A percentile compares a stretch with the other conserved stretches of the same genome.
These are phyloP conservation scores for Cyberlindnera petersonii DNA, from an alignment of 805 yeast species.

Conservation along the genomic window DNA sequence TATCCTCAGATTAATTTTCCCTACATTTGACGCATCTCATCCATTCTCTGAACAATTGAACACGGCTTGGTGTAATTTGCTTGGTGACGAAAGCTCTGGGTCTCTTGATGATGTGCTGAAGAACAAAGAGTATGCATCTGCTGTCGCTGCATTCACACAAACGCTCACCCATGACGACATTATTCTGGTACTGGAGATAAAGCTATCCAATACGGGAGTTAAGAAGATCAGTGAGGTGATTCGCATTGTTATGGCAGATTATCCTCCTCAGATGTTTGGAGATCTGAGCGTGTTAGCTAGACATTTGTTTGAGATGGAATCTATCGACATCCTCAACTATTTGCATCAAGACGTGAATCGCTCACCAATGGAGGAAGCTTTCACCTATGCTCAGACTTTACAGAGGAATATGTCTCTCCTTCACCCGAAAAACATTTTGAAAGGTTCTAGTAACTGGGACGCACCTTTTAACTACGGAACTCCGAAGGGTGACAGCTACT, in stretches of 20 bases:
- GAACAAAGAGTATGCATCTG: conserved; percentile 32
- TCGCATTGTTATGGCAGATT: conserved; percentile 29
- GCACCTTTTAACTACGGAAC: conserved; percentile 24
- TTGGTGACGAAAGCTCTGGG: conserved; percentile 59
- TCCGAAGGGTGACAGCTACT: conserved; percentile 34
- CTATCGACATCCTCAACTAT: conserved; percentile 44
- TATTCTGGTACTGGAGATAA: conserved; percentile 47
- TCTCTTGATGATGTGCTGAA: conserved; percentile 44
- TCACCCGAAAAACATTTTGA: conserved; percentile 39
- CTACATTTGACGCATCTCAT: conserved; percentile 22
- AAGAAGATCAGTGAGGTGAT: conserved; percentile 34
- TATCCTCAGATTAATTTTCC: conserved; percentile 45
- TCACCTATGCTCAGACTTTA: conserved; percentile 37
- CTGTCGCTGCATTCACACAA: conserved; percentile 41
- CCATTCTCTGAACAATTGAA: conserved; percentile 25
- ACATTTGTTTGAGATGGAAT: conserved; percentile 44
- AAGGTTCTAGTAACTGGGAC: conserved; percentile 35
- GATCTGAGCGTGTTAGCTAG: conserved; percentile 31
- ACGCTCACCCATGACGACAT: conserved; percentile 33
- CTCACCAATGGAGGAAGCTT: conserved; percentile 47
- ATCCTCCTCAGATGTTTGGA: conserved; percentile 17
- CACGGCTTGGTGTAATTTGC: conserved; percentile 49
- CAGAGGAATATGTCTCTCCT: conserved; percentile 33
- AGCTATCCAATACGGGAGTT: conserved; percentile 45
- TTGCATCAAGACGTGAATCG: conserved; percentile 35